Evolutionary conservation across 108 stramenopile genomes (phyloP).

Genomic region (Cyclotella distinguenda): DNA sequence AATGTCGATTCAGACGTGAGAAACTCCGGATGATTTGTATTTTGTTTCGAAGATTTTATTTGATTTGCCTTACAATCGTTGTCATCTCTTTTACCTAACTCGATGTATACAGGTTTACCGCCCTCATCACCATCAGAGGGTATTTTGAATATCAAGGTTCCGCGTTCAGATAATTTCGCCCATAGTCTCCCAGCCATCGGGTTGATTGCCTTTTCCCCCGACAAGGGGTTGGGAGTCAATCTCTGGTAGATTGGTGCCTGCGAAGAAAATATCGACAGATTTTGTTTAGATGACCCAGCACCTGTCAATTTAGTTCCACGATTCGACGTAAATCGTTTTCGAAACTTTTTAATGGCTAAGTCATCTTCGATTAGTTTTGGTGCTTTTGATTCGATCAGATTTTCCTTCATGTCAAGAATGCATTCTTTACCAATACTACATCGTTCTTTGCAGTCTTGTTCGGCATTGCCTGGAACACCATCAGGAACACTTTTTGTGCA

Average conservation of each 20-base stretch:
- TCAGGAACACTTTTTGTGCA: too few species aligned
- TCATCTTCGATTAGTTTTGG: neutral
- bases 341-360: neutral
- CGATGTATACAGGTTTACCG: slow-evolving; percentile 1
- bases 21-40: too few species aligned
- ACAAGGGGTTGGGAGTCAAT: slow-evolving; percentile 21
- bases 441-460: neutral
- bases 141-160: slow-evolving; percentile 21
- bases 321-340: neutral
- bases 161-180: slow-evolving; percentile 12
- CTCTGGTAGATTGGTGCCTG: neutral
- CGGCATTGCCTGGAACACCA: too few species aligned
- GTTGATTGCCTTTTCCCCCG: slow-evolving; percentile 15
- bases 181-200: slow-evolving; percentile 31
- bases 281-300: slow-evolving; percentile 35
- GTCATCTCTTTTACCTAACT: slow-evolving; percentile 4
- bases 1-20: too few species aligned
- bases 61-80: neutral
- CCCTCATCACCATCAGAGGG: neutral
- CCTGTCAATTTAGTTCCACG: slow-evolving; percentile 34
- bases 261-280: slow-evolving; percentile 26
- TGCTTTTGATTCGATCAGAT: neutral
- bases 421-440: neutral
- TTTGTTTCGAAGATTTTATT: neutral
- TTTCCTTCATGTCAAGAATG: neutral